phyloP scores from a whole-genome alignment of 106 monocot species.

The Apostasia ramifera region DNA sequence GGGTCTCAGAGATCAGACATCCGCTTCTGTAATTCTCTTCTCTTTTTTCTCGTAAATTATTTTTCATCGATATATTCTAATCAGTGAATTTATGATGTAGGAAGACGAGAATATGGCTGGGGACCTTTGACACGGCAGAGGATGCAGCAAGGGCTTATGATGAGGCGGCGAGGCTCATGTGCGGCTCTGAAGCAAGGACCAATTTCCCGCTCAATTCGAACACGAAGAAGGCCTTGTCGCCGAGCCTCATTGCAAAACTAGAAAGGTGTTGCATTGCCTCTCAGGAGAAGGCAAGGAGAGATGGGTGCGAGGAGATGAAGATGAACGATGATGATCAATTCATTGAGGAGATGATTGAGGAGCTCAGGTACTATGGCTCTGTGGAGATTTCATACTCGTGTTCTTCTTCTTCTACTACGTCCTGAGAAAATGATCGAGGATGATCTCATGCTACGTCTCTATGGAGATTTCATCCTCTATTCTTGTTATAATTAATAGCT shows the following conservation, averaged over 20 bases:
- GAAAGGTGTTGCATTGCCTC: conserved; percentile 43
- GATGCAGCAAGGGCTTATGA: conserved; percentile 82
- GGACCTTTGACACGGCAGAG: conserved; percentile 87
- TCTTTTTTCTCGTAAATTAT: neutral
- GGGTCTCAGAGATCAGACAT: conserved; percentile 73
- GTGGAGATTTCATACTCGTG: conserved; percentile 52
- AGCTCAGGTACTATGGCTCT: conserved; percentile 67
- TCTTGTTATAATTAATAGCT: no score
- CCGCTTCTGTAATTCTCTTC: conserved; percentile 38
- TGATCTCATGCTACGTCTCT: no score
- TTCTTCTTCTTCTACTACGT: conserved; percentile 15
- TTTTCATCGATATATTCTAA: no score
- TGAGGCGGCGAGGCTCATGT: conserved; percentile 76
- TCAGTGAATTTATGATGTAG: conserved; percentile 13
- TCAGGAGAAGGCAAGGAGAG: neutral
- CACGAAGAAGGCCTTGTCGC: conserved; percentile 23
- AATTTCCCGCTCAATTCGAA: conserved; percentile 47
- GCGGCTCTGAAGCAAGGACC: conserved; percentile 48
- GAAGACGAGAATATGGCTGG: conserved; percentile 84
- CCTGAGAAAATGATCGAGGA: neutral
- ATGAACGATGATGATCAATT: conserved; percentile 39
- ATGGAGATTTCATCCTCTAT: no score
- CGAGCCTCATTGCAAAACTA: conserved; percentile 60
- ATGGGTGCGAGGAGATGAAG: neutral
- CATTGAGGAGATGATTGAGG: conserved; percentile 87